Evolutionary conservation across 1,284 basidiomycete genomes (phyloP).

Genomic region (Anthracocystis panici-leucophaei): DNA sequence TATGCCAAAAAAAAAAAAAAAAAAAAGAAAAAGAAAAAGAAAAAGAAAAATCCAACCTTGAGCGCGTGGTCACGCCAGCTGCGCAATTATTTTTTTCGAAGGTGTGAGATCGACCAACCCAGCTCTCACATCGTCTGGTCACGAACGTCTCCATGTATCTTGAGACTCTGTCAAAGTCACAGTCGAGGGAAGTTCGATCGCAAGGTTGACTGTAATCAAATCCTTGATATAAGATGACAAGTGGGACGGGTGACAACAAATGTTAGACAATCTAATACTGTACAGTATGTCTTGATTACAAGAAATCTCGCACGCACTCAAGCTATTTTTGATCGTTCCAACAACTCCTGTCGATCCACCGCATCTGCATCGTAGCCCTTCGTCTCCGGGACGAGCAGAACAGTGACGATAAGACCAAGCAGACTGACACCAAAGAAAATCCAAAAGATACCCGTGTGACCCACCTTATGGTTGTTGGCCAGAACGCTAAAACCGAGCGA

Average conservation of each 20-base stretch:
- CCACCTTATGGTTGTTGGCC: conserved; percentile 27
- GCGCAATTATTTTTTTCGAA: not conserved
- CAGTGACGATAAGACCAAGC: conserved; percentile 43
- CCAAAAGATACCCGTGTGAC: conserved; percentile 54
- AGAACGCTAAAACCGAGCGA: conserved; percentile 64
- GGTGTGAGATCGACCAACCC: not conserved
- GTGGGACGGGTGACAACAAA: not conserved
- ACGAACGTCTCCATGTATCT: conserved; percentile 1
- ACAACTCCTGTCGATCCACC: conserved; percentile 51
- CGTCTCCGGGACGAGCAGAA: conserved; percentile 50
- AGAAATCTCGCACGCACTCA: no score
- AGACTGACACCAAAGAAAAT: conserved; percentile 54
- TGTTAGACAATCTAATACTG: not conserved
- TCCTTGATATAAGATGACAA: conserved; percentile 1
- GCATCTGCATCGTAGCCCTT: conserved; percentile 58
- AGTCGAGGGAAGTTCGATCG: not conserved
- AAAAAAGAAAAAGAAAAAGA: not conserved
- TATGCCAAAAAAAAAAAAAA: no score
- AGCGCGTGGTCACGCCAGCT: conserved; percentile 10
- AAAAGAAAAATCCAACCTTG: not conserved
- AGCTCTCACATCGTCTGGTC: not conserved
- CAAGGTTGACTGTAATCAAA: not conserved
- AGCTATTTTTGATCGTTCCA: conserved; percentile 28
- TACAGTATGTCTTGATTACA: no score
- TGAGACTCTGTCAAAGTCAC: not conserved